phyloP scores from a whole-genome alignment of 768 basidiomycete genomes.

The Termitomyces heimii region DNA sequence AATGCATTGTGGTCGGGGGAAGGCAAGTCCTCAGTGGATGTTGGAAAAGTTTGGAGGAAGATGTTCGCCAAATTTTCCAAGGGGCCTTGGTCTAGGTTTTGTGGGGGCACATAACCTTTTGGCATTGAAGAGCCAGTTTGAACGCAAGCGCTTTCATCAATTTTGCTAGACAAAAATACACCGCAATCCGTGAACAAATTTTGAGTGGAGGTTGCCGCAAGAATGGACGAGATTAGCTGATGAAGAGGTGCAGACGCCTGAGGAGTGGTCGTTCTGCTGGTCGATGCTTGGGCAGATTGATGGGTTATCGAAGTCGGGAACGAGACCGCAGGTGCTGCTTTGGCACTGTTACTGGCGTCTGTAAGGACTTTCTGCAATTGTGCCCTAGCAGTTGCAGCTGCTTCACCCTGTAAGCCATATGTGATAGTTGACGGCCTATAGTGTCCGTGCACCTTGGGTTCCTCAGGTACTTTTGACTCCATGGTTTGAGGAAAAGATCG shows the following conservation, averaged over 20 bases:
- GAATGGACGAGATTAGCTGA: conserved; percentile 32
- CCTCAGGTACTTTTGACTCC: background rate
- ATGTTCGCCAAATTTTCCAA: conserved; percentile 49
- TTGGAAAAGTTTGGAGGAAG: conserved; percentile 40
- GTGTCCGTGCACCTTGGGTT: conserved; percentile 20
- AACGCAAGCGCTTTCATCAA: conserved; percentile 4
- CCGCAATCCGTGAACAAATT: background rate
- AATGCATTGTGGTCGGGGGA: conserved; percentile 8
- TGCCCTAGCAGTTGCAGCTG: conserved; percentile 6
- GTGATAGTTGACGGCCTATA: conserved; percentile 27
- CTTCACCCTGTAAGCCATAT: conserved; percentile 21
- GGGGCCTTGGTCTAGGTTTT: conserved; percentile 28
- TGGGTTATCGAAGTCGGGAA: background rate
- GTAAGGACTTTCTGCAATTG: conserved; percentile 18
- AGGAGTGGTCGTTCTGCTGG: conserved; percentile 1
- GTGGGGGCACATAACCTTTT: background rate
- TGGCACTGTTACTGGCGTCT: conserved; percentile 17
- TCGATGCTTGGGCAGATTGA: background rate
- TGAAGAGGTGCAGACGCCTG: conserved; percentile 27
- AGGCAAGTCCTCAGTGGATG: conserved; percentile 23
- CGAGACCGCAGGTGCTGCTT: background rate
- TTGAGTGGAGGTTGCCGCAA: conserved; percentile 21
- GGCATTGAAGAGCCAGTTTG: background rate
- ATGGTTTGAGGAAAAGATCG: background rate
- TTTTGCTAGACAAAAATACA: background rate